These are phyloP conservation scores for Saururus chinensis DNA, from an alignment of 164 flowering plant species.

Conservation along the genomic window DNA sequence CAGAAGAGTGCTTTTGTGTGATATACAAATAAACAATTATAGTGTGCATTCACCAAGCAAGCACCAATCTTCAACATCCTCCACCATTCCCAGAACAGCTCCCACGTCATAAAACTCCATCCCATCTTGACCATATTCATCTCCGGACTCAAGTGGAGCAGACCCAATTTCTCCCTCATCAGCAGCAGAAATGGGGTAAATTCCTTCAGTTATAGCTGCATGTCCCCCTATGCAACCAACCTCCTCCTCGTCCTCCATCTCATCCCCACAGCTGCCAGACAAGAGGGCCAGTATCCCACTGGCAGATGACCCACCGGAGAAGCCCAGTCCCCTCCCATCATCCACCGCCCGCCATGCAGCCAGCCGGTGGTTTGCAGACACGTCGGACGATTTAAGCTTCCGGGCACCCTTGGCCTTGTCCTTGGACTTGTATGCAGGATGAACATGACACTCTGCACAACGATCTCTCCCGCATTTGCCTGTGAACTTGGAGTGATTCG, in stretches of 20 bases:
- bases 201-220: not conserved
- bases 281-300: slow-evolving; percentile 23
- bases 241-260: slow-evolving; percentile 1
- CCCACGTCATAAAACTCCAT: slow-evolving; percentile 39
- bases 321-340: slow-evolving; percentile 18
- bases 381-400: slow-evolving; percentile 22
- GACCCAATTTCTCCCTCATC: too few relatives aligned
- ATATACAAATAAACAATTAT: not conserved
- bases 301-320: slow-evolving; percentile 28
- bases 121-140: not conserved
- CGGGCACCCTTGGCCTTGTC: slow-evolving; percentile 50
- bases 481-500: slow-evolving; percentile 81
- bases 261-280: slow-evolving; percentile 5
- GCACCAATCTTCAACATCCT: slow-evolving; percentile 57
- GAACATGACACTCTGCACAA: slow-evolving; percentile 36
- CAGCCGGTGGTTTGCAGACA: slow-evolving; percentile 9
- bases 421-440: slow-evolving; percentile 43
- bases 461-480: slow-evolving; percentile 38
- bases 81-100: slow-evolving; percentile 26
- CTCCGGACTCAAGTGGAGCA: not conserved
- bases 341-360: not conserved
- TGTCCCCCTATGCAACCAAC: not conserved
- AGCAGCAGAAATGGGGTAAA: not conserved
- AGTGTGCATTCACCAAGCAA: slow-evolving; percentile 25
- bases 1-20: not conserved